Base-by-base conservation (phyloP, 2,329 filamentous ascomycete species). In the Fusarium kyushuense region DNA sequence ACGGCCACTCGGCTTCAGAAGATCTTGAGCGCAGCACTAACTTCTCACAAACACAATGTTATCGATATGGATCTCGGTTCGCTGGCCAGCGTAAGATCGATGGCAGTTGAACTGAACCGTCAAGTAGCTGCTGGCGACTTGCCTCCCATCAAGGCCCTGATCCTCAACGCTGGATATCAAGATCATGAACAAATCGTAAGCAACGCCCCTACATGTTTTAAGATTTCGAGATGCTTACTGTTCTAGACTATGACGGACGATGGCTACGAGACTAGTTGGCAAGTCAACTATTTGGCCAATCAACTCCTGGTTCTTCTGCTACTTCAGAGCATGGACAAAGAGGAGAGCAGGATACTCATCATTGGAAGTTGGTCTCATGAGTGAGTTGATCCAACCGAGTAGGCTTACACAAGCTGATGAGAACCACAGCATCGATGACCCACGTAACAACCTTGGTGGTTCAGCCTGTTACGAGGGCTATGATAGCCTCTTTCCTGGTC, bases 71-170 rank as follows among this genome's bases (percentile, higher is more conserved):
- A 80, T 47, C 74, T 80, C 4, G 42, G 71, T 8, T 74, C 73
- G 6, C 55, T 80, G 4, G 60, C 51, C 14, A 72, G 65, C 42
- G 71, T 79, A 19, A 75, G 73, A 33, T 58, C 72, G 29, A 40
- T 58, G 7, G 77, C 77, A 7, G 56, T 53, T 5, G 62, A 69
- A 19, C 74, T 79, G 56, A 79, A 79, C 58, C 57, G 52, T 23
- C 63, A 65, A 3, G 74, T 80, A 12, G 64, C 75, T 6, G 58
- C 63, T 17, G 76, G 76, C n/a, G 65, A 75, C 2, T 67, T 81
- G 25, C 79, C 80, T 9, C 79, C 75, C 0, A 80, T 83, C 53
- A 75, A 75, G 17, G 79, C 74, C 2, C 70, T 83, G 6, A 76
- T 83, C 13, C 75, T 83, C 43, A 77, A 77, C 45, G 76, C 76